Conservation (phyloP, 2,329 filamentous ascomycete genomes). For the Grosmannia serpens region DNA sequence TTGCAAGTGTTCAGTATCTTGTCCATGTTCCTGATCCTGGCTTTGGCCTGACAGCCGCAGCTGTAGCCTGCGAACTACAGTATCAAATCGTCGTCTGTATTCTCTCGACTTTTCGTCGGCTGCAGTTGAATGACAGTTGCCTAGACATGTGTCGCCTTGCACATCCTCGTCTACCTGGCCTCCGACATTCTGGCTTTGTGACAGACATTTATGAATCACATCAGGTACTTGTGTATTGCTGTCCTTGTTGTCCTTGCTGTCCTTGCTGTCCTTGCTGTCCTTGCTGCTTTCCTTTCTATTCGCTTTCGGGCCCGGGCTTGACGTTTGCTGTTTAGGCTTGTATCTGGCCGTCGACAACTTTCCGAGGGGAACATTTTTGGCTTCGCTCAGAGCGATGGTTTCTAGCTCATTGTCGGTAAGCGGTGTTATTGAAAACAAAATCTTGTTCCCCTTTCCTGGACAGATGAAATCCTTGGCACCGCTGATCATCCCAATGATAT, state of each 20-base stretch:
- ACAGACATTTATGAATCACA: neutral
- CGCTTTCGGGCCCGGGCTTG: neutral
- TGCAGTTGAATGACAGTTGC: too few relatives aligned
- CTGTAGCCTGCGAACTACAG: conserved; percentile 7
- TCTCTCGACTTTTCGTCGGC: neutral
- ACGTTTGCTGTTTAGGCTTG: neutral
- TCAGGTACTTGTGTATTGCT: neutral
- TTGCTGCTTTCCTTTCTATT: neutral
- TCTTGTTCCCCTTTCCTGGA: neutral
- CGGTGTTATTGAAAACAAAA: conserved; percentile 9
- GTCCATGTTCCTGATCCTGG: neutral
- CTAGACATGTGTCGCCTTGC: neutral
- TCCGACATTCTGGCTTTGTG: neutral
- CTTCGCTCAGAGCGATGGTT: neutral
- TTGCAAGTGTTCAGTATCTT: neutral
- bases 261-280: neutral
- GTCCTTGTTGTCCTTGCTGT: neutral
- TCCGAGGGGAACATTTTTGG: neutral
- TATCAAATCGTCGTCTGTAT: conserved; percentile 7
- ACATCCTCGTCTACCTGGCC: neutral
- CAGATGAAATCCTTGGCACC: neutral
- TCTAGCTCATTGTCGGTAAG: neutral
- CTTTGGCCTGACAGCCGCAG: conserved; percentile 3
- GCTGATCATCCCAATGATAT: neutral
- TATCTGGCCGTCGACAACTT: neutral